Percentiles rank a stretch among this genome's conserved stretches.
Evolutionary conservation across 2,329 filamentous ascomycete genomes (phyloP).

Genomic region (Akanthomyces muscarius): DNA sequence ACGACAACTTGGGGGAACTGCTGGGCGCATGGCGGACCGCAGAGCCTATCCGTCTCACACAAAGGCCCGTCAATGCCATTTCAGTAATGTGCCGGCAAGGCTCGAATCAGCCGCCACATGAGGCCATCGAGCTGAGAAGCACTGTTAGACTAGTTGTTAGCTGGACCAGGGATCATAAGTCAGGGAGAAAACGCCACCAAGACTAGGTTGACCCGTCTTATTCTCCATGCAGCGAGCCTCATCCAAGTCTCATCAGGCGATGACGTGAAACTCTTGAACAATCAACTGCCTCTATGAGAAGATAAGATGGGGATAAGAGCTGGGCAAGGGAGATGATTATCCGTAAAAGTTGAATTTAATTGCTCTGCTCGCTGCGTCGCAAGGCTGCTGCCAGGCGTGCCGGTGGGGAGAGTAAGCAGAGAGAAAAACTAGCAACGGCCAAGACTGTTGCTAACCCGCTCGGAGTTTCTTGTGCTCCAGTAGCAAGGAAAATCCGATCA

Average conservation of each 20-base stretch:
- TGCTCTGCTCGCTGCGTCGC: background rate
- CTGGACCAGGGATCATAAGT: background rate
- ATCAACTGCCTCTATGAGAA: background rate
- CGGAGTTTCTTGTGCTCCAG: background rate
- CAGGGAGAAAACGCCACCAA: conserved; percentile 9
- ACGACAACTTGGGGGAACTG: background rate
- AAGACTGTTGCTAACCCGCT: background rate
- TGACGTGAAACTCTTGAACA: background rate
- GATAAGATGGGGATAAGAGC: background rate
- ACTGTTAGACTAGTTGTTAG: background rate
- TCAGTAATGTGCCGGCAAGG: background rate
- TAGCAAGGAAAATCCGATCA: background rate
- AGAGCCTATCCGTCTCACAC: background rate
- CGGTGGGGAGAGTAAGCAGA: conserved; percentile 11
- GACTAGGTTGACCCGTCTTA: conserved; percentile 8
- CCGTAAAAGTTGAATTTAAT: background rate
- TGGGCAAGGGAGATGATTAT: background rate
- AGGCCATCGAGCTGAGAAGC: conserved; percentile 1
- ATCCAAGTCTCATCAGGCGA: background rate
- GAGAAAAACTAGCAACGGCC: conserved; percentile 8
- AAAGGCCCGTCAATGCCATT: background rate
- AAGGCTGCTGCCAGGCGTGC: background rate
- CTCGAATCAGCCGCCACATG: background rate
- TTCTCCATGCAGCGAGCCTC: background rate
- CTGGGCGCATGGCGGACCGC: background rate